Percentiles rank a stretch among this genome's conserved stretches.
These are phyloP conservation scores for Kwoniella europaea DNA, from an alignment of 768 basidiomycete species.

Conservation along the genomic window DNA sequence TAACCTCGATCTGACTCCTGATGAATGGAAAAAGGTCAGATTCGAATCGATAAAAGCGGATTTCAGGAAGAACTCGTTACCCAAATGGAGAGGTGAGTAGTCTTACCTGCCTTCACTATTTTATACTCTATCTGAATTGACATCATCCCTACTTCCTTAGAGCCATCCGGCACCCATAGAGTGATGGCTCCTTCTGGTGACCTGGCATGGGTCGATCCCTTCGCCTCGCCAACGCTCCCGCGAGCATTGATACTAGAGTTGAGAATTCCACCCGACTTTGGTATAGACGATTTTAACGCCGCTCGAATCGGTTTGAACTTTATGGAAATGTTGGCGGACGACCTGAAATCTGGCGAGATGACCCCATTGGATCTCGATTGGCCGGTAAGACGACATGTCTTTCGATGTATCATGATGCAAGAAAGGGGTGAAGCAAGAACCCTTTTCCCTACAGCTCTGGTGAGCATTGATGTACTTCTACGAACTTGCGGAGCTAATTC, in stretches of 20 bases:
- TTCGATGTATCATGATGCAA: not conserved
- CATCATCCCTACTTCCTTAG: not conserved
- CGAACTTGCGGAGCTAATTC: not conserved
- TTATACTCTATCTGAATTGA: not conserved
- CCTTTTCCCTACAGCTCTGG: not conserved
- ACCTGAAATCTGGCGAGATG: not conserved
- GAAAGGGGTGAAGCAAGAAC: not conserved
- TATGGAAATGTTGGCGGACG: not conserved
- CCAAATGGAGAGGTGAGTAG: conserved; percentile 1
- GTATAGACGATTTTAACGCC: not conserved
- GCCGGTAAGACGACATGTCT: not conserved
- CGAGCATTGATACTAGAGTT: not conserved
- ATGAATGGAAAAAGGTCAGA: not conserved
- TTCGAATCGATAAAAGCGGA: not conserved
- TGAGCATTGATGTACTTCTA: not conserved
- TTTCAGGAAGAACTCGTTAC: not conserved
- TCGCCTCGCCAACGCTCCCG: not conserved
- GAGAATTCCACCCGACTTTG: not conserved
- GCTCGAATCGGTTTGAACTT: not conserved
- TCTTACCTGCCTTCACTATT: not conserved
- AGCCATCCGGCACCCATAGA: not conserved
- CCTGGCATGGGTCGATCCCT: not conserved
- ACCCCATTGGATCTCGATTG: not conserved
- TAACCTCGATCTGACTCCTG: not conserved
- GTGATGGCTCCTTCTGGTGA: not conserved